Conservation (phyloP, 2,329 filamentous ascomycete species). For the Colletotrichum tabaci region DNA sequence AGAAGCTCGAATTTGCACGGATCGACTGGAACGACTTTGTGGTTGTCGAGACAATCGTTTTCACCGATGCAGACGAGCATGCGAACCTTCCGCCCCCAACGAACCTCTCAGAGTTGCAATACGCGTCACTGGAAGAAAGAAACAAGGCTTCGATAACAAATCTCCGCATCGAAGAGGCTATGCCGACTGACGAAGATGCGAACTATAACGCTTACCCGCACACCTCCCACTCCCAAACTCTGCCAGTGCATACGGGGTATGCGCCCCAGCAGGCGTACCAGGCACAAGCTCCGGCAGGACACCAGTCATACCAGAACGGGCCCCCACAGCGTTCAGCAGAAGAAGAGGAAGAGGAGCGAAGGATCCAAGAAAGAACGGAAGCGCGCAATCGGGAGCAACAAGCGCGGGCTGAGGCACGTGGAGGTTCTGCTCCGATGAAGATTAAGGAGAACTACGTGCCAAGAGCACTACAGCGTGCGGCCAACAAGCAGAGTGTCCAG, state of each 20-base stretch:
- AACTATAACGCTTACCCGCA: conserved; percentile 66
- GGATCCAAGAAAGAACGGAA: conserved; percentile 75
- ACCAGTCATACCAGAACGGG: conserved; percentile 42
- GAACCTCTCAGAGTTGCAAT: conserved; percentile 91
- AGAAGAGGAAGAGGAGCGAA: conserved; percentile 74
- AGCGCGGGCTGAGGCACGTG: conserved; percentile 83
- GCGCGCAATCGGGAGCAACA: conserved; percentile 78
- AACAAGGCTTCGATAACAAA: conserved; percentile 90
- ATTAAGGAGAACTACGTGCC: conserved; percentile 96
- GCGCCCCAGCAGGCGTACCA: conserved; percentile 55
- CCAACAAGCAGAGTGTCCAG: conserved; percentile 74
- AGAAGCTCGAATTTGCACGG: conserved; percentile 81
- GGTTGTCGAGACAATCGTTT: conserved; percentile 94
- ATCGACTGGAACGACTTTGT: conserved; percentile 99
- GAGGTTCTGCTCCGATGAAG: conserved; percentile 80
- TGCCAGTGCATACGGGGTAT: conserved; percentile 62
- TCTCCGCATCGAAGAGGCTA: conserved; percentile 93
- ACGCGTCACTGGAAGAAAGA: conserved; percentile 94
- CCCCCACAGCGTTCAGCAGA: conserved; percentile 57
- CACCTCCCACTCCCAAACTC: conserved; percentile 58
- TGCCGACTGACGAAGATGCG: conserved; percentile 84
- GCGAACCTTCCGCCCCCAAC: conserved; percentile 90
- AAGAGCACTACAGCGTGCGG: conserved; percentile 80
- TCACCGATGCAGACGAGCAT: conserved; percentile 90
- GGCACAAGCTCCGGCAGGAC: conserved; percentile 49